These are phyloP conservation scores for Ogataea ramenticola DNA, from an alignment of 805 yeast genomes.

Conservation along the genomic window DNA sequence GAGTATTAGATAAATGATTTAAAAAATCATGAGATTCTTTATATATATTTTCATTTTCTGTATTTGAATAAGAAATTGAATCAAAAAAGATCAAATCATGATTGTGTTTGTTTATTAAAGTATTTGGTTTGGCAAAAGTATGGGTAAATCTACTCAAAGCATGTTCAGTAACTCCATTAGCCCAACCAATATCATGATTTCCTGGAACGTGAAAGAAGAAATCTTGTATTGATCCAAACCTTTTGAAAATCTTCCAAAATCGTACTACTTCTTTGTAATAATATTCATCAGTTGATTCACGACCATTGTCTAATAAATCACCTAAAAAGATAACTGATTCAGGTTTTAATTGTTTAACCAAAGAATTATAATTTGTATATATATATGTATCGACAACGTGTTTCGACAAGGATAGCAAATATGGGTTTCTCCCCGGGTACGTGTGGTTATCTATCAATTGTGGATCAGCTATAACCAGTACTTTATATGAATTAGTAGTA, in stretches of 20 bases:
- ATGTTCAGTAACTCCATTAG: conserved; percentile 51
- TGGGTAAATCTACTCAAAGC: conserved; percentile 57
- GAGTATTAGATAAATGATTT: conserved; percentile 24
- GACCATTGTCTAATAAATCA: conserved; percentile 90
- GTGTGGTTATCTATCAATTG: conserved; percentile 85
- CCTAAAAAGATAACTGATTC: conserved; percentile 77
- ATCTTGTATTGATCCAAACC: conserved; percentile 24
- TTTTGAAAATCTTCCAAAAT: conserved; percentile 55
- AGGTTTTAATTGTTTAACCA: conserved; percentile 59
- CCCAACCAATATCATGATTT: conserved; percentile 95
- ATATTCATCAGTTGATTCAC: conserved; percentile 47
- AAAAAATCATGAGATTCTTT: conserved; percentile 48
- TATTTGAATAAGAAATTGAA: conserved; percentile 69
- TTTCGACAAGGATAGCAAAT: conserved; percentile 48
- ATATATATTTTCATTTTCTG: conserved; percentile 34
- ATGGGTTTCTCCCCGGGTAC: conserved; percentile 62
- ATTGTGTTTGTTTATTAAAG: conserved; percentile 48
- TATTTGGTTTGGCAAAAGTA: conserved; percentile 66
- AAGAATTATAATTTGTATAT: conserved; percentile 61
- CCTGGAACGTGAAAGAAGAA: conserved; percentile 51
- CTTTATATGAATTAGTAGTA: background rate
- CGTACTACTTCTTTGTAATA: conserved; percentile 53
- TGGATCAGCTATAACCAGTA: conserved; percentile 76
- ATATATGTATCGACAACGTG: conserved; percentile 70
- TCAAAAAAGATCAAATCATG: conserved; percentile 75